phyloP scores from a whole-genome alignment of 768 basidiomycete genomes.

The Auricularia cornea region DNA sequence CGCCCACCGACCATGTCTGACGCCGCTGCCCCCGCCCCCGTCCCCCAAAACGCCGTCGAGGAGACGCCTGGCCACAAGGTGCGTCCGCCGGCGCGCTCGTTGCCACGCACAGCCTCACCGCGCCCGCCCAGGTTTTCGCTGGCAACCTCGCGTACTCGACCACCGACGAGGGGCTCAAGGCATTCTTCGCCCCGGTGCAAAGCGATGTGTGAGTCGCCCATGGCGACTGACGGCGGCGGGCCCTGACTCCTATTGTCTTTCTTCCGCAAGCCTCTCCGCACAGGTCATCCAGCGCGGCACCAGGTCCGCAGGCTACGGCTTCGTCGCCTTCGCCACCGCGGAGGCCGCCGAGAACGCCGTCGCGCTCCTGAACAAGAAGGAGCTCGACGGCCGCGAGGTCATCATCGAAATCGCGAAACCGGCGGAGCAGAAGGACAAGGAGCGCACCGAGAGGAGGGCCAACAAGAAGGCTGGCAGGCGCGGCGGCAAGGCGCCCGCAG shows the following conservation, averaged over 20 bases:
- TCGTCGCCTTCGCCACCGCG: conserved; percentile 72
- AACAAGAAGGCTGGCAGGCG: conserved; percentile 81
- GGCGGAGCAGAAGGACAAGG: conserved; percentile 76
- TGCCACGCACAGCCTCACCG: conserved; percentile 7
- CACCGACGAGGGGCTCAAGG: conserved; percentile 89
- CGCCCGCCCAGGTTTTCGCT: conserved; percentile 65
- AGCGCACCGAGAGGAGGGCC: conserved; percentile 67
- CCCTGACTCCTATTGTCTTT: conserved; percentile 7
- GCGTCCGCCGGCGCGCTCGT: conserved; percentile 17
- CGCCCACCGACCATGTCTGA: conserved; percentile 59
- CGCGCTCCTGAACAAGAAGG: conserved; percentile 74
- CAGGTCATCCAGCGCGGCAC: conserved; percentile 80
- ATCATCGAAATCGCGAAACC: conserved; percentile 93
- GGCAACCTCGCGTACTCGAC: conserved; percentile 94
- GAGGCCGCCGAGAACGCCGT: conserved; percentile 85
- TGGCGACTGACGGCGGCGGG: conserved; percentile 15
- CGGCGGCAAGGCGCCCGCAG: conserved; percentile 77
- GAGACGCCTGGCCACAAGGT: conserved; percentile 80
- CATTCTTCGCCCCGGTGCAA: conserved; percentile 84
- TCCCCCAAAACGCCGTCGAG: conserved; percentile 74
- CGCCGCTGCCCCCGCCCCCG: conserved; percentile 61
- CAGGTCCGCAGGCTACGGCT: conserved; percentile 88
- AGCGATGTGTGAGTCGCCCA: conserved; percentile 76
- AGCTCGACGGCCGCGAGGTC: conserved; percentile 82
- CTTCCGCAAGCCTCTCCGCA: conserved; percentile 54